Percentiles rank a stretch among this genome's conserved stretches.
Evolutionary conservation across 2,329 filamentous ascomycete genomes (phyloP).

Genomic region (Alternaria solani): DNA sequence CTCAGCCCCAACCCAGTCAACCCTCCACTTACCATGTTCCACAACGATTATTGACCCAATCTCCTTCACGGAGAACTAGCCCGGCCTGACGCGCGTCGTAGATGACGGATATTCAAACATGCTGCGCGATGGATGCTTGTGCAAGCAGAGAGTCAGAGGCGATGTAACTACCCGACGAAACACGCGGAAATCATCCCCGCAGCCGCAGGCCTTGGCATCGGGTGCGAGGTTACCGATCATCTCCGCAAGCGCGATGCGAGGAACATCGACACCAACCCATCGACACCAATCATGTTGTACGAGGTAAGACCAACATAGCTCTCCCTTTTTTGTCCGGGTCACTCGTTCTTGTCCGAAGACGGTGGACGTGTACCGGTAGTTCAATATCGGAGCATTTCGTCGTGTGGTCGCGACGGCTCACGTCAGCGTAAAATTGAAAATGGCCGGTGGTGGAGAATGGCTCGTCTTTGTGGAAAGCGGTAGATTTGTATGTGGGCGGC

Average conservation of each 20-base stretch:
- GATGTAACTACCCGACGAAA: neutral
- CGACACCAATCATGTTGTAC: neutral
- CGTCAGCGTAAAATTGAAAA: neutral
- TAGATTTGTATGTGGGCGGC: too few relatives aligned
- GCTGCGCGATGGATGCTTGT: neutral
- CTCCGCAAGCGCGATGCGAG: neutral
- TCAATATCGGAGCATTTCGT: neutral
- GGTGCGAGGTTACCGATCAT: neutral
- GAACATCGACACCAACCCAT: neutral
- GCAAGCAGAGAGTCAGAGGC: neutral
- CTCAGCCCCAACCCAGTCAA: neutral
- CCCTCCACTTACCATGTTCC: neutral
- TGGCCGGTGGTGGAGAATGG: neutral
- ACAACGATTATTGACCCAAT: neutral
- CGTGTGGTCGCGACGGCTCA: neutral
- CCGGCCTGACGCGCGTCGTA: neutral
- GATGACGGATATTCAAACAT: neutral
- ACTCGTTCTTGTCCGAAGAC: neutral
- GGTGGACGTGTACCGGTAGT: neutral
- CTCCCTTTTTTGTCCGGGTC: neutral
- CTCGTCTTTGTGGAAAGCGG: neutral
- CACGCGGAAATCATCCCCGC: neutral
- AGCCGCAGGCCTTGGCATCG: neutral
- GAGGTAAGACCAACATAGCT: neutral
- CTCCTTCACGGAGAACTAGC: neutral